Percentiles rank a stretch among this genome's conserved stretches.
Conservation (phyloP, 345 rosid genomes). For the Populus tremula region DNA sequence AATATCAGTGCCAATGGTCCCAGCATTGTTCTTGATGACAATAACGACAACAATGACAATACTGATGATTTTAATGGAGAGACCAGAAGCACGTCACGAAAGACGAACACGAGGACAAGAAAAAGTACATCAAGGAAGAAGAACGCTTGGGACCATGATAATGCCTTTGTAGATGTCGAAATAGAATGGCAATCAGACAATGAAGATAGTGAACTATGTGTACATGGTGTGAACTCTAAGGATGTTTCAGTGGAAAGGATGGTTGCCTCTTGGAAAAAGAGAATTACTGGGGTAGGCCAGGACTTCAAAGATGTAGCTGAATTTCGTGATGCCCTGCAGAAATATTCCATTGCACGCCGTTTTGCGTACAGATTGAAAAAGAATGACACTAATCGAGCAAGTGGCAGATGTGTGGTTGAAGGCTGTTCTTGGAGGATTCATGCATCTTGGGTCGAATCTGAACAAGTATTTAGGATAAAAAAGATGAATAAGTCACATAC, state of each 20-base stretch:
- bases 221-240: conserved; percentile 15
- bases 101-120: conserved; percentile 37
- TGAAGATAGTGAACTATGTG: conserved; percentile 10
- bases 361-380: conserved; percentile 74
- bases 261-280: conserved; percentile 72
- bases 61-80: not conserved
- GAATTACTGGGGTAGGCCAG: conserved; percentile 86
- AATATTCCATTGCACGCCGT: conserved; percentile 76
- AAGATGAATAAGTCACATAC: conserved; percentile 59
- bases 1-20: conserved; percentile 36
- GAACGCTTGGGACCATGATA: conserved; percentile 25
- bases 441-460: conserved; percentile 85
- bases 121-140: conserved; percentile 34
- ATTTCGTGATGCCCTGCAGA: conserved; percentile 82
- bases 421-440: conserved; percentile 69
- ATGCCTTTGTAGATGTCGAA: conserved; percentile 30
- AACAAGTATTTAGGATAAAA: conserved; percentile 57
- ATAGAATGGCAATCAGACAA: conserved; percentile 25
- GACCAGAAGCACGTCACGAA: conserved; percentile 31
- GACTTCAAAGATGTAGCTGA: conserved; percentile 71
- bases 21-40: conserved; percentile 31
- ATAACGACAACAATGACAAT: conserved; percentile 5
- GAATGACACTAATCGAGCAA: conserved; percentile 77
- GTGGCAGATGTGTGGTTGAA: conserved; percentile 64
- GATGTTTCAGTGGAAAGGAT: conserved; percentile 40